Conservation (phyloP, 768 basidiomycete species). For the Suillus bovinus region DNA sequence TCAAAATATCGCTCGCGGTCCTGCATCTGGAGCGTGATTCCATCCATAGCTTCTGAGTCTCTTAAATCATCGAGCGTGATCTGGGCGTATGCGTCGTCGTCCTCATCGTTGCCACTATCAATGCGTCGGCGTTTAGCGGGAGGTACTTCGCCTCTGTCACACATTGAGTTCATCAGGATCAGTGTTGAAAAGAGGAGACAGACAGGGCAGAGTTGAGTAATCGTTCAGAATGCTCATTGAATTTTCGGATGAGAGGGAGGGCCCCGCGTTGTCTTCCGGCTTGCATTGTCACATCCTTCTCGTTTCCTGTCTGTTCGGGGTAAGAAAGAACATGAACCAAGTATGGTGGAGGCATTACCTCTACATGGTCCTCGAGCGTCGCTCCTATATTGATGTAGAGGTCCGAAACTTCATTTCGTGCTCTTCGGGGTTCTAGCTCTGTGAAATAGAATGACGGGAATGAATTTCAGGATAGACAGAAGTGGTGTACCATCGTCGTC, state of each 20-base stretch:
- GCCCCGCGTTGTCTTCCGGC: conserved; percentile 86
- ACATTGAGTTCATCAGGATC: conserved; percentile 9
- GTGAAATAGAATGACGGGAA: conserved; percentile 1
- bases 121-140: conserved; percentile 62
- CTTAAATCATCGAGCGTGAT: conserved; percentile 88
- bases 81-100: conserved; percentile 50
- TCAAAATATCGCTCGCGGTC: conserved; percentile 84
- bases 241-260: conserved; percentile 91
- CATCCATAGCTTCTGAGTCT: conserved; percentile 60
- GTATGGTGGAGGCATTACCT: conserved; percentile 46
- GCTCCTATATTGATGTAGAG: conserved; percentile 84
- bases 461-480: neutral
- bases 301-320: conserved; percentile 73
- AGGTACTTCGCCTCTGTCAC: conserved; percentile 52
- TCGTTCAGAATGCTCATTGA: conserved; percentile 96
- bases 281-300: conserved; percentile 93
- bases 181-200: conserved; percentile 20
- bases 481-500: conserved; percentile 79
- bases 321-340: conserved; percentile 8
- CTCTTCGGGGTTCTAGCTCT: conserved; percentile 80
- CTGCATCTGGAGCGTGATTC: conserved; percentile 85
- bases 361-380: conserved; percentile 87
- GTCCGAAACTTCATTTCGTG: conserved; percentile 66
- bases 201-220: conserved; percentile 80
- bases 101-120: conserved; percentile 37